These are phyloP conservation scores for Penicillium alfredii DNA, from an alignment of 495 filamentous ascomycete species.

Conservation along the genomic window DNA sequence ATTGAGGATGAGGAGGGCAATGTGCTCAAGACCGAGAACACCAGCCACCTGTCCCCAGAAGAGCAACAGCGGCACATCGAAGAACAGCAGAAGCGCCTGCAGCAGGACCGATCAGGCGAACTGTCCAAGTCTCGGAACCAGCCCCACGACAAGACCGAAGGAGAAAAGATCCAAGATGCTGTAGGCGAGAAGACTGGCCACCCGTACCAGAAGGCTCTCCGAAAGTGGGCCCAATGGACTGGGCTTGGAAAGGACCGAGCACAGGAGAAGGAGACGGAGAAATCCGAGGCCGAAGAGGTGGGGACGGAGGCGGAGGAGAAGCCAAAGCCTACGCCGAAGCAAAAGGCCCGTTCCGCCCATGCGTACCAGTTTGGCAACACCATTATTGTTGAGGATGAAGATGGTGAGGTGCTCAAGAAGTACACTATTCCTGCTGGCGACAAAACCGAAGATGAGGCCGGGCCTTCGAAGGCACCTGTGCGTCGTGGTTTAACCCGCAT, in stretches of 20 bases:
- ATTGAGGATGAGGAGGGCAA: conserved; percentile 87
- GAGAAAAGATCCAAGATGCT: conserved; percentile 37
- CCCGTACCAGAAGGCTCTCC: conserved; percentile 29
- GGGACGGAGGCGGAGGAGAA: conserved; percentile 17
- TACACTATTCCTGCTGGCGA: conserved; percentile 68
- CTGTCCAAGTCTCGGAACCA: conserved; percentile 35
- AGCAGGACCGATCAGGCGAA: conserved; percentile 46
- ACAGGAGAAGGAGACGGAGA: conserved; percentile 15
- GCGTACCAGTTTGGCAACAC: conserved; percentile 96
- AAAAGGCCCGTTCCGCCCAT: conserved; percentile 58
- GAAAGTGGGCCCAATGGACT: conserved; percentile 36
- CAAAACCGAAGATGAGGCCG: conserved; percentile 18
- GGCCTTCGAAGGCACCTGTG: conserved; percentile 30
- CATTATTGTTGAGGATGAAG: conserved; percentile 96
- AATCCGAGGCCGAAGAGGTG: conserved; percentile 14
- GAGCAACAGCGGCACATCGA: conserved; percentile 50
- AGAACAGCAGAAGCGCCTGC: conserved; percentile 54
- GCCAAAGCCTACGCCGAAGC: conserved; percentile 18
- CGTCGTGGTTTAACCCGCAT: conserved; percentile 50
- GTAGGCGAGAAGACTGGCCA: conserved; percentile 25
- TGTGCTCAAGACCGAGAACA: conserved; percentile 56
- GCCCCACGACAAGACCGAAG: conserved; percentile 41
- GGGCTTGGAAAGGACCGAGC: conserved; percentile 31
- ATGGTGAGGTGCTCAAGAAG: conserved; percentile 95
- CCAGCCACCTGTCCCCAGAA: conserved; percentile 34